Conservation (phyloP, 208 protist species). For the Angomonas deanei region DNA sequence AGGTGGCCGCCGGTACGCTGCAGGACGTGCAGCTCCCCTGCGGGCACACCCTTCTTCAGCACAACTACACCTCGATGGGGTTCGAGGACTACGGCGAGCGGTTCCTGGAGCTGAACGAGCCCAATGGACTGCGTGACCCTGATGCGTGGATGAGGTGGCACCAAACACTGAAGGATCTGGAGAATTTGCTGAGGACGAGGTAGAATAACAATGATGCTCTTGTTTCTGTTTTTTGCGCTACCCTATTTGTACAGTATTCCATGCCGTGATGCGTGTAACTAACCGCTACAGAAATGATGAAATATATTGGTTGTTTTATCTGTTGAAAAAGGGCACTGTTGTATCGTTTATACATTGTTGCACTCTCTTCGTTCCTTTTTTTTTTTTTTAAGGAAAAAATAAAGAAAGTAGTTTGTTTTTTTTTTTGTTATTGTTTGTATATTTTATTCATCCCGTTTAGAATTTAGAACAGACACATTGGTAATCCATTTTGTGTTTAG, state of each 20-base stretch:
- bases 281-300: neutral
- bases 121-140: conserved; percentile 38
- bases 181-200: conserved; percentile 14
- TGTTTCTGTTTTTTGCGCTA: neutral
- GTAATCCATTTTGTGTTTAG: conserved; percentile 8
- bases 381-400: conserved; percentile 12
- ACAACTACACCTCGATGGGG: conserved; percentile 43
- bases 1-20: conserved; percentile 12
- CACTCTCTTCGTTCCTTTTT: conserved; percentile 8
- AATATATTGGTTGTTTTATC: neutral
- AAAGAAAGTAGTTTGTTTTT: neutral
- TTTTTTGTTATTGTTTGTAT: neutral
- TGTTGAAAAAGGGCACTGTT: neutral
- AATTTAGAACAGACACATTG: neutral
- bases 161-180: conserved; percentile 27
- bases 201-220: conserved; percentile 1
- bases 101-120: conserved; percentile 65
- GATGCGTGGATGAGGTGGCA: conserved; percentile 85
- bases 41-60: conserved; percentile 27
- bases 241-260: neutral
- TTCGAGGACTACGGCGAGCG: conserved; percentile 82
- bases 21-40: conserved; percentile 47
- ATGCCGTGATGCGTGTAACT: neutral
- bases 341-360: neutral
- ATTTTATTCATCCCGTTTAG: neutral